phyloP scores from a whole-genome alignment of 2,329 filamentous ascomycete genomes.

The Cladosporium sphaerospermum region DNA sequence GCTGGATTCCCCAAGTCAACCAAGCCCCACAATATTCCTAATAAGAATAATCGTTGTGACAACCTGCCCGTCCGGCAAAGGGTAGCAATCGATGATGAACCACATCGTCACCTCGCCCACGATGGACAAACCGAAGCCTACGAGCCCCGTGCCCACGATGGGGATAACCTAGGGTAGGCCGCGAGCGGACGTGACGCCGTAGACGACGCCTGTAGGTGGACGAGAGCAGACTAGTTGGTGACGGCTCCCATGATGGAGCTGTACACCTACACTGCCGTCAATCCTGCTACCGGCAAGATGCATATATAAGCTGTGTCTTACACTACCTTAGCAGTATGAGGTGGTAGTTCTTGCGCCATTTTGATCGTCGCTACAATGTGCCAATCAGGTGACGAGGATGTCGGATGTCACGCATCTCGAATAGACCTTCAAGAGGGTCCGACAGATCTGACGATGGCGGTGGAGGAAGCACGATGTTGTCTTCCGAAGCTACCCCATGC shows the following conservation, averaged over 20 bases:
- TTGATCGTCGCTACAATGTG: constrained; percentile 10
- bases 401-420: not conserved
- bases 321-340: constrained; percentile 11
- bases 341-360: constrained; percentile 15
- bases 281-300: not conserved
- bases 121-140: constrained; percentile 36
- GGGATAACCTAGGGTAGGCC: constrained; percentile 44
- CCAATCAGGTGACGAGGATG: not conserved
- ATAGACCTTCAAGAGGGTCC: constrained; percentile 12
- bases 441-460: constrained; percentile 13
- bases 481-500: constrained; percentile 1
- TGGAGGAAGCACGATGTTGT: constrained; percentile 16
- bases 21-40: constrained; percentile 44
- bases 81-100: constrained; percentile 42
- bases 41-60: constrained; percentile 43
- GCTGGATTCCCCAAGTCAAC: constrained; percentile 40
- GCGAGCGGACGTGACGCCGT: constrained; percentile 43
- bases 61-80: constrained; percentile 39
- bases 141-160: constrained; percentile 37
- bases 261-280: constrained; percentile 2
- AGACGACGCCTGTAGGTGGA: constrained; percentile 31
- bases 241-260: constrained; percentile 16
- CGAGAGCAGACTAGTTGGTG: constrained; percentile 17
- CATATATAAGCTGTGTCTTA: not conserved
- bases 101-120: constrained; percentile 46